Conservation (phyloP, 208 protist genomes). For the Wallacemonas sp. region DNA sequence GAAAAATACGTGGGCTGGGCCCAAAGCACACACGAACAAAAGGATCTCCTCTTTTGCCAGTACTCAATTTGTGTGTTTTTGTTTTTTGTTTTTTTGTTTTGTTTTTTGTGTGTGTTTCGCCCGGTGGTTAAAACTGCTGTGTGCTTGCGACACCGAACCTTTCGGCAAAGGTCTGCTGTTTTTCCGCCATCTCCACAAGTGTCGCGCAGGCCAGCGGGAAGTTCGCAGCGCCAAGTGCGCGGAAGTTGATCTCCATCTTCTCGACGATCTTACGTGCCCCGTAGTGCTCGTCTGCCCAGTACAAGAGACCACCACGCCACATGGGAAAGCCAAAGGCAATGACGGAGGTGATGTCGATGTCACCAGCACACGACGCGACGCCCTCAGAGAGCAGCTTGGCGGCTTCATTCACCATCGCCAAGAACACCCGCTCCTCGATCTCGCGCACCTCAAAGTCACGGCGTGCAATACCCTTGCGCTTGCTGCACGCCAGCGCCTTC, state of each 20-base stretch:
- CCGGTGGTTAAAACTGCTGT: not conserved
- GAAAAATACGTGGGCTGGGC: no score
- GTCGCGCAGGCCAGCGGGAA: conserved; percentile 61
- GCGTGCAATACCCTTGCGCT: conserved; percentile 49
- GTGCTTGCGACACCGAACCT: not conserved
- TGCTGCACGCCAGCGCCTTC: conserved; percentile 50
- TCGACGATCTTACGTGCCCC: conserved; percentile 58
- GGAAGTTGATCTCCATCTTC: conserved; percentile 65
- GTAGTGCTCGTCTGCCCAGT: conserved; percentile 67
- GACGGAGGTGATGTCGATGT: conserved; percentile 88
- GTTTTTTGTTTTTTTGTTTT: conserved; percentile 12
- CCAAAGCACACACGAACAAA: conserved; percentile 7
- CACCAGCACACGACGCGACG: conserved; percentile 57
- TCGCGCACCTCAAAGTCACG: conserved; percentile 78
- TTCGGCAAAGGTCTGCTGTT: conserved; percentile 49
- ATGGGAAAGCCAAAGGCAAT: conserved; percentile 87
- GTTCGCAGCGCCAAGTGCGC: conserved; percentile 23
- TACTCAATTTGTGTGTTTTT: not conserved
- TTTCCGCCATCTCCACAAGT: conserved; percentile 47
- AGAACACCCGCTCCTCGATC: conserved; percentile 84
- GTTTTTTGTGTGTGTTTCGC: not conserved
- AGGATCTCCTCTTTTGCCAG: no score
- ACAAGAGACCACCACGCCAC: conserved; percentile 74
- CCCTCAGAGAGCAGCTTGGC: conserved; percentile 77
- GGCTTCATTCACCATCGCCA: conserved; percentile 92